These are phyloP conservation scores for Pyrenula massariospora DNA, from an alignment of 495 filamentous ascomycete genomes.

Conservation along the genomic window DNA sequence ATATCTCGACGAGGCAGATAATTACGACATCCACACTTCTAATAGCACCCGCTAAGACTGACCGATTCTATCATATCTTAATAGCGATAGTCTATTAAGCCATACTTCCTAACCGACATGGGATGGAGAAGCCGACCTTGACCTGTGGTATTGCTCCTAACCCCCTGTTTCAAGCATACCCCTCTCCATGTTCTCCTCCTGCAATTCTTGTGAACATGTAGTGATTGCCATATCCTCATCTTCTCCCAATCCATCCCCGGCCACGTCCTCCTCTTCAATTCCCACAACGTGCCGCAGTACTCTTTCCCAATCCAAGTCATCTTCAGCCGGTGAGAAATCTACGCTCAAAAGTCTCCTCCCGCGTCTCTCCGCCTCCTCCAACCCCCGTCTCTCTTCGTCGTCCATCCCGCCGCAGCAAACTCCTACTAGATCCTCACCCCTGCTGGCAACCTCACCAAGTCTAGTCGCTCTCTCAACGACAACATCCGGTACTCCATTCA, in stretches of 20 bases:
- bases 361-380: conserved; percentile 46
- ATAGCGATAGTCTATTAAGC: no score
- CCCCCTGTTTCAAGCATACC: neutral
- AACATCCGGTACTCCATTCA: conserved; percentile 65
- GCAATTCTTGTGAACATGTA: neutral
- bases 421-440: conserved; percentile 64
- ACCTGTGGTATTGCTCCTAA: no score
- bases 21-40: no score
- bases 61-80: no score
- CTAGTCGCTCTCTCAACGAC: conserved; percentile 70
- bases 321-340: conserved; percentile 4
- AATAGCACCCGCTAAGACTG: no score
- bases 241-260: neutral
- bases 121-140: no score
- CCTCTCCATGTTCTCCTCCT: neutral
- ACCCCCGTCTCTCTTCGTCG: conserved; percentile 40
- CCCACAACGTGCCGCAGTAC: neutral
- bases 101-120: no score
- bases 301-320: neutral
- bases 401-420: conserved; percentile 51
- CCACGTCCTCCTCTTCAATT: neutral
- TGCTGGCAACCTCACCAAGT: conserved; percentile 54
- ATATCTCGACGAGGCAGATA: no score
- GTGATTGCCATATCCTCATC: neutral
- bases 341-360: conserved; percentile 17